Conservation (phyloP, 805 yeast genomes). For the Ogataea dorogensis region DNA sequence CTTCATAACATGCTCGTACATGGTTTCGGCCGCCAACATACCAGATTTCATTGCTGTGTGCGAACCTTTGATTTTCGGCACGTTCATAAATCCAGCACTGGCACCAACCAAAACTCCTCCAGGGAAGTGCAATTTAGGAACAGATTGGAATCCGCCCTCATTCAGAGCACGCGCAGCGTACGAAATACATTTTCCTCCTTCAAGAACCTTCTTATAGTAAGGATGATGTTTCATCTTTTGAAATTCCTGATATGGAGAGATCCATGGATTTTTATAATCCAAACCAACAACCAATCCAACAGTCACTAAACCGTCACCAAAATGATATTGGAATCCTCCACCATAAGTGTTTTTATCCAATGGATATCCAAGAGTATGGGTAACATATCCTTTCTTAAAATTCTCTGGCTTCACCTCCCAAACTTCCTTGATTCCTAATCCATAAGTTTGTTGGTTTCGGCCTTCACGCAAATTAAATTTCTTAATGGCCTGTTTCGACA, state of each 20-base stretch:
- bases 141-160: slow-evolving; percentile 95
- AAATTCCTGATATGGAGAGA: slow-evolving; percentile 94
- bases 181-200: slow-evolving; percentile 89
- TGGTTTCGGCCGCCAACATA: slow-evolving; percentile 87
- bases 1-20: slow-evolving; percentile 49
- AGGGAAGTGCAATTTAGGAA: slow-evolving; percentile 88
- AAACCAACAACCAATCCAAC: slow-evolving; percentile 94
- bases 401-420: slow-evolving; percentile 91
- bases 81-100: slow-evolving; percentile 95
- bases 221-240: slow-evolving; percentile 94
- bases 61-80: slow-evolving; percentile 95
- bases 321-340: slow-evolving; percentile 96
- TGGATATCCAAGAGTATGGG: slow-evolving; percentile 91
- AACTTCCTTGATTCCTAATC: slow-evolving; percentile 92
- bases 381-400: slow-evolving; percentile 75
- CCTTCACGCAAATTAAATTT: slow-evolving; percentile 66
- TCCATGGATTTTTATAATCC: slow-evolving; percentile 92
- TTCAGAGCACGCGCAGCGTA: slow-evolving; percentile 96
- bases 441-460: slow-evolving; percentile 82
- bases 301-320: slow-evolving; percentile 88
- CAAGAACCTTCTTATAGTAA: slow-evolving; percentile 65
- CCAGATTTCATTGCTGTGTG: slow-evolving; percentile 98
- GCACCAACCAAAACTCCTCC: slow-evolving; percentile 97
- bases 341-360: slow-evolving; percentile 74
- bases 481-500: slow-evolving; percentile 72